Percentiles rank a stretch among this genome's conserved stretches.
phyloP scores from a whole-genome alignment of 768 basidiomycete species.

The Hydnum rufescens region DNA sequence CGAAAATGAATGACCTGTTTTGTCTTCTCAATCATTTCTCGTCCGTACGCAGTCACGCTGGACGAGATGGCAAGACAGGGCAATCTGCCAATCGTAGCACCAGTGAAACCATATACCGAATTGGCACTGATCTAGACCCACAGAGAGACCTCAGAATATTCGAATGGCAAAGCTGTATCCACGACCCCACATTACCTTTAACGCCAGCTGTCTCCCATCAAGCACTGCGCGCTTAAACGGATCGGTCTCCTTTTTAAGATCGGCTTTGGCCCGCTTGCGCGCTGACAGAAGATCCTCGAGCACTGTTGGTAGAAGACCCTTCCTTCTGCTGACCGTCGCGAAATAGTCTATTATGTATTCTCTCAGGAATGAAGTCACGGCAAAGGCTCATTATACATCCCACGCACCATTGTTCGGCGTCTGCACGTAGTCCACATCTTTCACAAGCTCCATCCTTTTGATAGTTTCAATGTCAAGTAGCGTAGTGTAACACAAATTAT shows the following conservation, averaged over 20 bases:
- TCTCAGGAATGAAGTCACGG: not conserved
- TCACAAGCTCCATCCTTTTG: constrained; percentile 54
- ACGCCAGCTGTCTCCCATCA: constrained; percentile 88
- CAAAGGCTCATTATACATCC: constrained; percentile 6
- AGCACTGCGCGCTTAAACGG: constrained; percentile 93
- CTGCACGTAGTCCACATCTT: constrained; percentile 78
- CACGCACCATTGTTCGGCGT: constrained; percentile 83
- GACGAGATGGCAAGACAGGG: constrained; percentile 94
- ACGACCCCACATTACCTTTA: constrained; percentile 68
- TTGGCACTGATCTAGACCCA: constrained; percentile 74
- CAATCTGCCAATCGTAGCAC: constrained; percentile 90
- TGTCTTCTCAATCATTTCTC: constrained; percentile 97
- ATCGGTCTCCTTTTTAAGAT: constrained; percentile 91
- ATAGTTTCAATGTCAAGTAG: constrained; percentile 66
- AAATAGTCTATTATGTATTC: constrained; percentile 48
- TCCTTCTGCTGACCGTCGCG: constrained; percentile 46
- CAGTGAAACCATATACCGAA: constrained; percentile 97
- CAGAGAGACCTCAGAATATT: not conserved
- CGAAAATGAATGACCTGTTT: constrained; percentile 38
- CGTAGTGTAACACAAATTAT: constrained; percentile 96
- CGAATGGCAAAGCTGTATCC: not conserved
- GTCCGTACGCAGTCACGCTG: constrained; percentile 86
- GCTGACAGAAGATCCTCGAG: constrained; percentile 86
- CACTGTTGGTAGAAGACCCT: constrained; percentile 80
- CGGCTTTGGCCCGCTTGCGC: constrained; percentile 85